A percentile compares a stretch with the other conserved stretches of the same genome.
These are phyloP conservation scores for Tritrichomonas foetus DNA, from an alignment of 208 protist species.

Conservation along the genomic window DNA sequence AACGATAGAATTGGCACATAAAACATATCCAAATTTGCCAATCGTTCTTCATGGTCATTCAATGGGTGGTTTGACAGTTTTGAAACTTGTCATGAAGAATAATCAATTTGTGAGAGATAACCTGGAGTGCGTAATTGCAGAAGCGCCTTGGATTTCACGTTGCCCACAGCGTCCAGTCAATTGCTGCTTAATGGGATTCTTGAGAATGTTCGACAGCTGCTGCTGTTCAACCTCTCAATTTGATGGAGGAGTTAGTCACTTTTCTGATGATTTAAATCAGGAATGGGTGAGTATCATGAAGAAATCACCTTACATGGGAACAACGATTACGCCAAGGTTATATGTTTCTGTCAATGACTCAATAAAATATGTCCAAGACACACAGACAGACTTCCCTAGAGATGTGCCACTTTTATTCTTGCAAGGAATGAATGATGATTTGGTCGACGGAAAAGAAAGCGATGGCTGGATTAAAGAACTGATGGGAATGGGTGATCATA, in stretches of 20 bases:
- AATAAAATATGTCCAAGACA: background rate
- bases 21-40: background rate
- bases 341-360: background rate
- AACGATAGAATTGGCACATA: background rate
- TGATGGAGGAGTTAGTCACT: background rate
- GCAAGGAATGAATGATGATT: background rate
- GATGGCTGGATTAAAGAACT: background rate
- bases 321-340: background rate
- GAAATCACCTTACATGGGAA: no score
- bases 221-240: background rate
- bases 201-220: background rate
- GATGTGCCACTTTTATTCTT: slow-evolving; percentile 1
- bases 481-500: background rate
- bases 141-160: slow-evolving; percentile 24
- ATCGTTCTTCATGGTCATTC: slow-evolving; percentile 6
- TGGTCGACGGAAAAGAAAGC: background rate
- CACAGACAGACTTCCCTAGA: background rate
- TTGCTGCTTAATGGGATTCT: no score
- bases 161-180: background rate
- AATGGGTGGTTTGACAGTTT: background rate
- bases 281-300: background rate
- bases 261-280: background rate
- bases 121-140: background rate
- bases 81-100: background rate
- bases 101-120: background rate